phyloP scores from a whole-genome alignment of 176 grass and related monocot species.

The Echinochloa phyllopogon region DNA sequence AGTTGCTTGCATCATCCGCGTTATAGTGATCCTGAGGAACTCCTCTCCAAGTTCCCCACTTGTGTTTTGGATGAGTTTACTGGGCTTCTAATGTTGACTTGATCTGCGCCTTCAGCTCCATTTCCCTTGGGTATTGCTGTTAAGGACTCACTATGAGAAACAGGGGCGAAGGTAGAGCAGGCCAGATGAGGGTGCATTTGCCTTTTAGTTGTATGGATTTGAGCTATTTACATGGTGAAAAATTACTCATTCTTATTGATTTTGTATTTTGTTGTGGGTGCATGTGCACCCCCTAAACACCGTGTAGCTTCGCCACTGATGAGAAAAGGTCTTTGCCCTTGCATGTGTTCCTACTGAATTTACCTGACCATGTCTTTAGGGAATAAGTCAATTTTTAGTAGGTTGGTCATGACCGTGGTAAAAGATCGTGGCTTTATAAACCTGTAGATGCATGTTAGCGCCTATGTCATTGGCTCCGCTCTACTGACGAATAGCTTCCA shows the following conservation, averaged over 20 bases:
- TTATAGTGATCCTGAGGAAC: conserved; percentile 22
- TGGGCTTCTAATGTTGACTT: conserved; percentile 34
- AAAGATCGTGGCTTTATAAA: conserved; percentile 17
- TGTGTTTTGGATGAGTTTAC: conserved; percentile 16
- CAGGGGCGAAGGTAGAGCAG: too few relatives aligned
- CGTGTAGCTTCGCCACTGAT: too few relatives aligned
- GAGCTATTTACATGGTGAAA: too few relatives aligned
- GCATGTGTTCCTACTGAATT: conserved; percentile 27
- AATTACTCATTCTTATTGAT: too few relatives aligned
- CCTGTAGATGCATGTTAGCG: not conserved
- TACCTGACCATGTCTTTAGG: conserved; percentile 12
- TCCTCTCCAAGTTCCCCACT: conserved; percentile 27
- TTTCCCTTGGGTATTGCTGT: not conserved
- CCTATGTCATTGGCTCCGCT: not conserved
- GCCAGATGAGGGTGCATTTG: too few relatives aligned
- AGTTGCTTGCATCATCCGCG: conserved; percentile 13
- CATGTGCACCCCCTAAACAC: too few relatives aligned
- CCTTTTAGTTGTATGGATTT: too few relatives aligned
- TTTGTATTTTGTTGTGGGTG: too few relatives aligned
- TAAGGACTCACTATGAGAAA: conserved; percentile 20
- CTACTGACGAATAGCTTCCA: not conserved
- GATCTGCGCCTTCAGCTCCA: conserved; percentile 31
- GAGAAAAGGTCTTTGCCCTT: conserved; percentile 21
- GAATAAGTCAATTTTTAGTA: conserved; percentile 37
- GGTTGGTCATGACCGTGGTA: conserved; percentile 2